Percentiles rank a stretch among this genome's conserved stretches.
phyloP scores from a whole-genome alignment of 2,329 filamentous ascomycete genomes.

The Lasiodiplodia gonubiensis region DNA sequence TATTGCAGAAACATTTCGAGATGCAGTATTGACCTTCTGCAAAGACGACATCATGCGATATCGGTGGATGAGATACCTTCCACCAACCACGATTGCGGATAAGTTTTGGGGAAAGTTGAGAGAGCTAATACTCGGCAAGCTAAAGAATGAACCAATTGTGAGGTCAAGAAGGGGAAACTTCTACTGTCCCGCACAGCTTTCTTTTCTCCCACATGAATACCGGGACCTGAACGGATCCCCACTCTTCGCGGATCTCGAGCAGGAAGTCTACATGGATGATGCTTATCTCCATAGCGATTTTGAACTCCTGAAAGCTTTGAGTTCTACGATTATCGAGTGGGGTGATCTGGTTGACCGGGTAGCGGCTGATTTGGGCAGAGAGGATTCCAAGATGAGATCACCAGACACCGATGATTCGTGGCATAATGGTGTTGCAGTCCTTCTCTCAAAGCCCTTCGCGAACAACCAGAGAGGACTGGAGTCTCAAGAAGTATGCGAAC shows the following conservation, averaged over 20 bases:
- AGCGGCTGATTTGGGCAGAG: neutral
- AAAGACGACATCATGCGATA: neutral
- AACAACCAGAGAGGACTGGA: neutral
- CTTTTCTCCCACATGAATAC: neutral
- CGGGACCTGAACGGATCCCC: neutral
- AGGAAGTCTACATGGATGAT: neutral
- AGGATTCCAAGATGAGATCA: neutral
- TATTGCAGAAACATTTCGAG: slow-evolving; percentile 2
- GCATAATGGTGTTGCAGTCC: neutral
- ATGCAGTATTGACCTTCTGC: neutral
- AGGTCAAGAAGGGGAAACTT: neutral
- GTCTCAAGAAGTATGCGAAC: neutral
- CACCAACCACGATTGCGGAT: neutral
- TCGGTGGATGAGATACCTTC: neutral
- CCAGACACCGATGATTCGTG: neutral
- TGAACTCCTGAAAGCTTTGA: neutral
- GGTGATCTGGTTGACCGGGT: slow-evolving; percentile 1
- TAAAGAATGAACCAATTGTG: neutral
- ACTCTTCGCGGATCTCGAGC: neutral
- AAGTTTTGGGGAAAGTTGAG: neutral
- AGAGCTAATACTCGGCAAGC: fast-evolving
- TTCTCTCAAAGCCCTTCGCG: neutral
- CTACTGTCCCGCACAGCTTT: neutral
- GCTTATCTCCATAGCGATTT: neutral
- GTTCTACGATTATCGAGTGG: neutral